Evolutionary conservation across 164 flowering plant genomes (phyloP), one percentile per base, ranked within the genome.

Genomic region (Vitis riparia): DNA sequence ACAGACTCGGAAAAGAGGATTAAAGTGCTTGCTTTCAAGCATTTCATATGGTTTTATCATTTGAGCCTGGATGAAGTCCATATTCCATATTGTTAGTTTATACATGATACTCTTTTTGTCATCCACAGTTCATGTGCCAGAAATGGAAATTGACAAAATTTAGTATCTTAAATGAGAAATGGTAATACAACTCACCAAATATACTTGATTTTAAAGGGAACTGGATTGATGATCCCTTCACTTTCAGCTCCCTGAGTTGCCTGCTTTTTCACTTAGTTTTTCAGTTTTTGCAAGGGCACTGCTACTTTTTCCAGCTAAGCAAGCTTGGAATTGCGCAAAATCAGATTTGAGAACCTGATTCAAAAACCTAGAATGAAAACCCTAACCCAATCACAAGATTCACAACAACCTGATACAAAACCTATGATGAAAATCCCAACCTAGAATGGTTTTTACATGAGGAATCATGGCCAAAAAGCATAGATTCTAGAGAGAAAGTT

Each of bases 121-220:
- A 80, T 27, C 67, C 19, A 51, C 27, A 50, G n/a, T 19, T 15
- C 19, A 51, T 32, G 53, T 37, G n/a, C 61, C 55, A 66, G 62
- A 27, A 51, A 7, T 11, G 49, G 58, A 67, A 0, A 57, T 49
- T 10, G 52, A 1, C 16, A 27, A 68, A n/a, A 37, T 13, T 48
- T 0, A 29, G 30, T 14, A 60, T 3, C 9, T 12, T 59, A 15
- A 68, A 32, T 32, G 44, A 37, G 44, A 37, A 37, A 3, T 37
- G 44, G 8, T 5, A 37, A 66, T 15, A 55, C 15, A 11, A 82
- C 92, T 82, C 59, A 94, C 99, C 87, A 66, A 92, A 92, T 68
- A 93, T 87, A 77, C 74, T 86, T 17, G 92, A 77, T 76, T 78
- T 92, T 67, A 89, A 56, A 1, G 95, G 94, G 68, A 88, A 87